A percentile compares a stretch with the other conserved stretches of the same genome.
Conservation (phyloP, 768 basidiomycete species). For the Lactarius trivialis region DNA sequence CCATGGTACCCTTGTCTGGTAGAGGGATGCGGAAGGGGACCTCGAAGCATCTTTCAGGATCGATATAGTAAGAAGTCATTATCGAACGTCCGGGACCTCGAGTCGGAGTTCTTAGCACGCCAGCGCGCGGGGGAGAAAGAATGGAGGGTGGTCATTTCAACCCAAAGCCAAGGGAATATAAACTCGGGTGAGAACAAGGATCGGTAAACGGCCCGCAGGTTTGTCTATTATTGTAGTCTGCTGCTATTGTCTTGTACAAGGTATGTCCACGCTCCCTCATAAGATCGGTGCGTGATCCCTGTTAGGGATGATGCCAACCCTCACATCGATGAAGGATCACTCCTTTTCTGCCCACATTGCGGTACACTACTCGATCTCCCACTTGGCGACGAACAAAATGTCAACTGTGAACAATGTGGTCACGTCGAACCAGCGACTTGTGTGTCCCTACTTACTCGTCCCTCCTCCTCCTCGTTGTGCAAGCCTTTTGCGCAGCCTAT, state of each 20-base stretch:
- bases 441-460: conserved; percentile 38
- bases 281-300: conserved; percentile 40
- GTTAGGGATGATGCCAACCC: neutral
- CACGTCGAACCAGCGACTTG: conserved; percentile 84
- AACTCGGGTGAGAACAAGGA: neutral
- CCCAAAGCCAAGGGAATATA: neutral
- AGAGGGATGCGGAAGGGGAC: conserved; percentile 15
- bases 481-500: conserved; percentile 52
- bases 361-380: conserved; percentile 86
- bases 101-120: conserved; percentile 18
- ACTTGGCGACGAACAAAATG: conserved; percentile 59
- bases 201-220: neutral
- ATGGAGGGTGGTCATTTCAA: conserved; percentile 8
- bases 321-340: conserved; percentile 51
- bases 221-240: neutral
- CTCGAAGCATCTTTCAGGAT: conserved; percentile 18
- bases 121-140: conserved; percentile 7
- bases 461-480: neutral
- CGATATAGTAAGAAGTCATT: conserved; percentile 17
- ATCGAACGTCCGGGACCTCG: neutral
- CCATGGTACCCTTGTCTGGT: conserved; percentile 8
- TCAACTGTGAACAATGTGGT: conserved; percentile 84
- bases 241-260: neutral
- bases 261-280: conserved; percentile 31
- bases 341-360: conserved; percentile 92